phyloP scores from a whole-genome alignment of 495 filamentous ascomycete genomes.

The Hamigera avellanea region DNA sequence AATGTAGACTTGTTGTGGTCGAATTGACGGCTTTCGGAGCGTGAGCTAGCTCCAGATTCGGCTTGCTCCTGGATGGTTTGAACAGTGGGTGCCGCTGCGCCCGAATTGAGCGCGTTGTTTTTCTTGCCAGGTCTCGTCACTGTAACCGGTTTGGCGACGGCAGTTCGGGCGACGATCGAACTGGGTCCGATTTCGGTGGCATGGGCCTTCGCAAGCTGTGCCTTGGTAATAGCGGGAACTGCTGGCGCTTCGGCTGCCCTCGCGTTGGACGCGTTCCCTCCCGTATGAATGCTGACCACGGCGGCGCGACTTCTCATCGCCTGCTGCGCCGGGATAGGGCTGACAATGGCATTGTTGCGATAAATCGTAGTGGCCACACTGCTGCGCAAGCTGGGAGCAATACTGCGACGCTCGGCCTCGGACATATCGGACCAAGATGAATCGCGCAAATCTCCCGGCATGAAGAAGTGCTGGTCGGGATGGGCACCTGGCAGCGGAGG shows the following conservation, averaged over 20 bases:
- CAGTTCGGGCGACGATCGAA: slow-evolving; percentile 32
- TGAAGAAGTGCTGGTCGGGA: slow-evolving; percentile 86
- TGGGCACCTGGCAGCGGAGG: slow-evolving; percentile 73
- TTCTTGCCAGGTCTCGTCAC: slow-evolving; percentile 25
- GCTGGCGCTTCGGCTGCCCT: slow-evolving; percentile 33
- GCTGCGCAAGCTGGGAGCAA: slow-evolving; percentile 51
- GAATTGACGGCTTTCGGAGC: slow-evolving; percentile 6
- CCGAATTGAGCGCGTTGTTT: slow-evolving; percentile 13
- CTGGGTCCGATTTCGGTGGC: slow-evolving; percentile 26
- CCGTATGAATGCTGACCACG: slow-evolving; percentile 73
- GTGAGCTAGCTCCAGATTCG: slow-evolving; percentile 5
- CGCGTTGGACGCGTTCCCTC: slow-evolving; percentile 21
- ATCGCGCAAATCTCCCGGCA: slow-evolving; percentile 83
- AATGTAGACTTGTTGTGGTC: slow-evolving; percentile 21
- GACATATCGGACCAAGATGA: slow-evolving; percentile 67
- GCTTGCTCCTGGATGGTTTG: slow-evolving; percentile 16
- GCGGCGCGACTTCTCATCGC: slow-evolving; percentile 75
- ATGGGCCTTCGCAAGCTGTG: slow-evolving; percentile 32
- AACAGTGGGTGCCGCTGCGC: slow-evolving; percentile 3
- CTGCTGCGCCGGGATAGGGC: slow-evolving; percentile 70
- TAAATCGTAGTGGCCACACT: slow-evolving; percentile 90
- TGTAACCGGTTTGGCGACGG: slow-evolving; percentile 35
- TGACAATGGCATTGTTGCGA: slow-evolving; percentile 73
- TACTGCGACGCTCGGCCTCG: slow-evolving; percentile 51
- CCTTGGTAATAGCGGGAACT: slow-evolving; percentile 40